Evolutionary conservation across 257 asterid genomes (phyloP), one percentile per base, ranked within the genome.

Genomic region (Penstemon eatonii): DNA sequence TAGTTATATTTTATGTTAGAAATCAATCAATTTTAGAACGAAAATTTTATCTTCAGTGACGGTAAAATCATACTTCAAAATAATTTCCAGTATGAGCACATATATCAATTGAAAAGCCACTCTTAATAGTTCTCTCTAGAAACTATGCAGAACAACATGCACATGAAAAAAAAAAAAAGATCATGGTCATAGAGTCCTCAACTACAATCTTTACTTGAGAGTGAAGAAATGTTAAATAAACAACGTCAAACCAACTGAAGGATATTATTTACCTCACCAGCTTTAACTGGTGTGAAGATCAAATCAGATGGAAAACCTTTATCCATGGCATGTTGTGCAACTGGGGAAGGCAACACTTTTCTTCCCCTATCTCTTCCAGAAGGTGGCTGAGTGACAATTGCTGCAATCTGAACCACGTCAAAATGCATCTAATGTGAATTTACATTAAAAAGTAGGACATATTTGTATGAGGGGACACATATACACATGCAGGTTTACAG

Each of bases 331-430:
- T 80, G 89, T 63, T 88, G 89, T 58, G 97, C 92, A 74, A 90
- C 97, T 6, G 98, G 91, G 69, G 98, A 90, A 76, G 97, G 96
- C 89, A 80, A 71, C 75, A 90, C 81, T 80, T 84, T 93, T 74
- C 96, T 84, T 73, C 98, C 97, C 79, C 98, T 86, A 68, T 93
- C 95, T 81, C 97, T 88, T 51, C 79, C 82, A 42, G 96, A 77
- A 45, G 98, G 96, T 15, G 98, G 98, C 61, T 93, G 98, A 43
- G 97, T 90, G 67, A 93, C 94, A 68, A 90, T 87, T 19, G 92
- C 98, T 49, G 95, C 87, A 74, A 93, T 84, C 98, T 93, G 79
- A 42, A 68, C 49, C 45, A 65, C 49, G 68, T 68, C 67, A 64
- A 50, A 58, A 67, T 11, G 57, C 77, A 74, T 64, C 44, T 44